Base-by-base conservation (phyloP, 306 rosid genomes). In the Medicago arabica region DNA sequence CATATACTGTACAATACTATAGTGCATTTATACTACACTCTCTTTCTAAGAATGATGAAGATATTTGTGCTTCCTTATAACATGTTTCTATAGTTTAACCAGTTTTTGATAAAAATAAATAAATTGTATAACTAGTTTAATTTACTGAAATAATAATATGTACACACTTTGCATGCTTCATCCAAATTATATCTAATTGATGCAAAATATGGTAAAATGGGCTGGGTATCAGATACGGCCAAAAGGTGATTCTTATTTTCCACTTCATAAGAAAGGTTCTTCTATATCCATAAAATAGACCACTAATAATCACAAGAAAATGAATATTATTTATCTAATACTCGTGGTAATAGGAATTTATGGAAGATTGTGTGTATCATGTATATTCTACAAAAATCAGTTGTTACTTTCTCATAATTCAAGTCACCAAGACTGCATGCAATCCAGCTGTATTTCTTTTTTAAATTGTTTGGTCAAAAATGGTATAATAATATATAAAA, bases 391-490 rank as follows among this genome's bases (percentile, higher is more conserved):
- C 16, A 69, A 53, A 59, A 12, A 68, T 51, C 23, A 78, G 39
- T 17, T 62, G 50, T 55, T 67, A 61, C 76, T 69, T 73, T 65
- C 16, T 63, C 18, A 38, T 34, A 53, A 67, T 83, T 63, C 12
- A 69, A 81, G 77, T 54, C 57, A 67, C 72, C 13, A 77, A 59
- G 31, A 62, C 46, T 73, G 83, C 75, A 75, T 73, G 83, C 75
- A 75, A 79, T 74, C 73, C 79, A 79, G 81, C 79, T 79, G 73
- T 40, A 38, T 44, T 55, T 64, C 3, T 41, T 19, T 41, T 19
- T 41, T 19, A n/a, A 38, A 51, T 25, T 43, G 44, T 13, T 74
- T 44, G 57, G 69, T 69, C 41, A 63, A 62, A 21, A 21, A 70
- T 40, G 73, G 61, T 12, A 63, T 13, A 55, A 55, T 46, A 50